These are phyloP conservation scores for Nakaseomyces delphensis DNA, from an alignment of 1,139 yeast genomes.

Conservation along the genomic window DNA sequence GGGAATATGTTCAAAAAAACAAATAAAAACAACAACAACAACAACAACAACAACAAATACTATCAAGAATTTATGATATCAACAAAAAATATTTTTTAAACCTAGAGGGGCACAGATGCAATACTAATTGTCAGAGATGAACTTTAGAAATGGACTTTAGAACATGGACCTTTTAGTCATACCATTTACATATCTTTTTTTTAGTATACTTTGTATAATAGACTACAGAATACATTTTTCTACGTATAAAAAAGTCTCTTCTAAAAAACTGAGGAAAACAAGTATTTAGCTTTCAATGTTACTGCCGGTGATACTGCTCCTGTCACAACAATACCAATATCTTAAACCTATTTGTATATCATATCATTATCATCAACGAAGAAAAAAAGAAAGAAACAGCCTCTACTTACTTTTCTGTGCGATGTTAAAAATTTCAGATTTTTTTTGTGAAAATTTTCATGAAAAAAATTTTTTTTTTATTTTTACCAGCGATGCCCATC, in stretches of 20 bases:
- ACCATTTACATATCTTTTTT: background rate
- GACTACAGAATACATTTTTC: background rate
- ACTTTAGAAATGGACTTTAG: no score
- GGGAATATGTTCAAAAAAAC: background rate
- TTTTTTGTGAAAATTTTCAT: background rate
- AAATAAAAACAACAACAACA: background rate
- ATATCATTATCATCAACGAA: no score
- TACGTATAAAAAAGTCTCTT: background rate
- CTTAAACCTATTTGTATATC: no score
- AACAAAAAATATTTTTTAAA: no score
- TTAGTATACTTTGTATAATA: background rate
- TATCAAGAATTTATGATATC: no score
- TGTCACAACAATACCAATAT: background rate
- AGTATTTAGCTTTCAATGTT: no score
- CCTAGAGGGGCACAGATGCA: no score
- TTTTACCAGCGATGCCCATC: conserved; percentile 4
- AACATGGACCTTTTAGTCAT: no score
- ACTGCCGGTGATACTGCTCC: no score
- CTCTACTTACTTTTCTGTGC: background rate
- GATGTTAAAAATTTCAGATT: background rate
- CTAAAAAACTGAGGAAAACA: background rate
- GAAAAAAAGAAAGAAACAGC: background rate
- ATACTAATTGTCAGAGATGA: no score
- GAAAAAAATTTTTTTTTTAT: background rate
- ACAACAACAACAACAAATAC: no score